A percentile compares a stretch with the other conserved stretches of the same genome.
phyloP scores from a whole-genome alignment of 192 early-diverging fungal genomes.

The Geranomyces variabilis region DNA sequence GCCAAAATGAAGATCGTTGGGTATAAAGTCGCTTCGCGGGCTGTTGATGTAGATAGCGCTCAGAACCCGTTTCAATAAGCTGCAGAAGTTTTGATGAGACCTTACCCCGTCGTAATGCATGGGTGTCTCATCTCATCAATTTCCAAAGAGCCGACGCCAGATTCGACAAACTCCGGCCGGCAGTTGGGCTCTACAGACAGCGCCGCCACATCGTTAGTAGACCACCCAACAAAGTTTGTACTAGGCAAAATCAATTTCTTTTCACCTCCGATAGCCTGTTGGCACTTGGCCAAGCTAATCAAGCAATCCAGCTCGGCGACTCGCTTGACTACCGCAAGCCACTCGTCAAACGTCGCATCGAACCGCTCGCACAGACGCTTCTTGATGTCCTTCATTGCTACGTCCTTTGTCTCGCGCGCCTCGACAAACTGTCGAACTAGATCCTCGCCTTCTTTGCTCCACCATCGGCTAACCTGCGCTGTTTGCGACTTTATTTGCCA shows the following conservation, averaged over 20 bases:
- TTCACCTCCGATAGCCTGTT: slow-evolving; percentile 62
- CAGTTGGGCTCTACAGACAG: slow-evolving; percentile 67
- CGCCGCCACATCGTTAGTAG: too few relatives aligned
- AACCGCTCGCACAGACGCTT: slow-evolving; percentile 79
- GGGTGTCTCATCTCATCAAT: slow-evolving; percentile 93
- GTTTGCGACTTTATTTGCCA: slow-evolving; percentile 84
- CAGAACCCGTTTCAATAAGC: too few relatives aligned
- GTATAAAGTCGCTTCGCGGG: slow-evolving; percentile 73
- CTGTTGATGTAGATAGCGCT: background rate
- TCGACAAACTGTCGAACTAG: slow-evolving; percentile 78
- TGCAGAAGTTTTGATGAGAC: background rate
- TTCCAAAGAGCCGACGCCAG: slow-evolving; percentile 66
- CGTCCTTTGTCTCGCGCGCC: slow-evolving; percentile 76
- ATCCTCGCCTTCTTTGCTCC: slow-evolving; percentile 64
- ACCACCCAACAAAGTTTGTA: background rate
- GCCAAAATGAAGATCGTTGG: slow-evolving; percentile 90
- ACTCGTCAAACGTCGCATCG: slow-evolving; percentile 73
- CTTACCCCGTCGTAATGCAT: slow-evolving; percentile 73
- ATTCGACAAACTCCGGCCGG: slow-evolving; percentile 81
- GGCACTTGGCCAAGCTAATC: slow-evolving; percentile 64
- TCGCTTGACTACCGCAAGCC: slow-evolving; percentile 71
- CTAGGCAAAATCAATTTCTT: background rate
- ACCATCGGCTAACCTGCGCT: slow-evolving; percentile 83
- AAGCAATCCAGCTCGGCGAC: slow-evolving; percentile 90
- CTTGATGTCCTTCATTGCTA: slow-evolving; percentile 76